phyloP scores from a whole-genome alignment of 345 rosid species.

The Pistacia atlantica region DNA sequence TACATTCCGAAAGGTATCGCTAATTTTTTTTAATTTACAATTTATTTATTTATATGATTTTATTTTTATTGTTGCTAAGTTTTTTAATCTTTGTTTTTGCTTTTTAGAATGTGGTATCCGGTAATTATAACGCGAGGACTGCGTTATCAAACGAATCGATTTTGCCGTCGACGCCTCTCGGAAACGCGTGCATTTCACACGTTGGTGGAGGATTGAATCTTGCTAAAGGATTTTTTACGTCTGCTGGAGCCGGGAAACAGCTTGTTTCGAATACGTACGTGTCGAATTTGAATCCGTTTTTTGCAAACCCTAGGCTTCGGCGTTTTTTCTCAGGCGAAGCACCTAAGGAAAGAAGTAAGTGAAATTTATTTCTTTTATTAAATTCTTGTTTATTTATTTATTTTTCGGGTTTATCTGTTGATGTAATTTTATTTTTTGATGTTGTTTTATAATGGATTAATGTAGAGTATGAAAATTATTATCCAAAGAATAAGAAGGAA shows the following conservation, averaged over 20 bases:
- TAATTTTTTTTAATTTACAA: no score
- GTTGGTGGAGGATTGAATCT: constrained; percentile 30
- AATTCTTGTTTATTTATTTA: no score
- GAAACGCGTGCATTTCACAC: constrained; percentile 24
- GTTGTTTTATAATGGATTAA: not conserved
- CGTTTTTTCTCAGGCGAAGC: constrained; percentile 36
- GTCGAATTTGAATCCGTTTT: constrained; percentile 32
- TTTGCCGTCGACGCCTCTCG: not conserved
- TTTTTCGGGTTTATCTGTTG: not conserved
- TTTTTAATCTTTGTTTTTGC: not conserved
- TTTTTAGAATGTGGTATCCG: constrained; percentile 25
- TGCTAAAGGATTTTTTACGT: constrained; percentile 28
- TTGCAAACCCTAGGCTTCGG: constrained; percentile 39
- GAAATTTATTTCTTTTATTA: not conserved
- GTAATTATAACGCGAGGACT: constrained; percentile 18
- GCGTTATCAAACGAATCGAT: constrained; percentile 7
- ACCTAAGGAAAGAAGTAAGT: constrained; percentile 43
- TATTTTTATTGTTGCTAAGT: not conserved
- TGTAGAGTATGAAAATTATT: constrained; percentile 44
- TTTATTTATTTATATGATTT: not conserved
- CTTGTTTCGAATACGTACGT: constrained; percentile 12
- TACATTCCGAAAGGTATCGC: constrained; percentile 23
- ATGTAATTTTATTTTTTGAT: not conserved
- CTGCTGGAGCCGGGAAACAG: constrained; percentile 40
- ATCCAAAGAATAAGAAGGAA: constrained; percentile 45